Evolutionary conservation across 2,329 filamentous ascomycete species (phyloP).

Genomic region (Pestalotiopsis sp.): DNA sequence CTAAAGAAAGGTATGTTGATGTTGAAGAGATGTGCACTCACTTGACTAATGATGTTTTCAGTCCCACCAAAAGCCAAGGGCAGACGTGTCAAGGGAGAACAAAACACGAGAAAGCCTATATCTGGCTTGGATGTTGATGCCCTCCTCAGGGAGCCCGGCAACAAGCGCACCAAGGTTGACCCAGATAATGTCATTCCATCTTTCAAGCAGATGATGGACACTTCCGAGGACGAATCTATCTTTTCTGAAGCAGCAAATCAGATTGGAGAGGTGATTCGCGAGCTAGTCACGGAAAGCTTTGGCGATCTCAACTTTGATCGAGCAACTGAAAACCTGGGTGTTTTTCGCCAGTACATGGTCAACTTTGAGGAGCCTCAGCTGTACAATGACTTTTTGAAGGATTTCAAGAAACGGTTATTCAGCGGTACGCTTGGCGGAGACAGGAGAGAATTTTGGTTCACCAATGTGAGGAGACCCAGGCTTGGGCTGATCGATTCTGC

Average conservation of each 20-base stretch:
- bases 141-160: slow-evolving; percentile 56
- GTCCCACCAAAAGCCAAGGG: slow-evolving; percentile 81
- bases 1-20: slow-evolving; percentile 74
- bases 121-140: slow-evolving; percentile 88
- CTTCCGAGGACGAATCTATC: slow-evolving; percentile 60
- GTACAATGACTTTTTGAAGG: slow-evolving; percentile 75
- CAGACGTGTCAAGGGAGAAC: slow-evolving; percentile 66
- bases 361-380: slow-evolving; percentile 74
- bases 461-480: slow-evolving; percentile 60
- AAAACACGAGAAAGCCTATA: slow-evolving; percentile 67
- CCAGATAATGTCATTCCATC: slow-evolving; percentile 82
- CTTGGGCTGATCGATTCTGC: slow-evolving; percentile 74
- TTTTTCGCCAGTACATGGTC: slow-evolving; percentile 77
- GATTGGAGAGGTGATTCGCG: slow-evolving; percentile 72
- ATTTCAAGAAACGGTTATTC: slow-evolving; percentile 73
- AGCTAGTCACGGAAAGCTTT: slow-evolving; percentile 71
- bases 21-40: not conserved
- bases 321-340: slow-evolving; percentile 74
- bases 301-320: slow-evolving; percentile 75
- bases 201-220: slow-evolving; percentile 78
- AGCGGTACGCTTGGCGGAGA: slow-evolving; percentile 75
- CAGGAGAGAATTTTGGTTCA: slow-evolving; percentile 81
- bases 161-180: slow-evolving; percentile 43
- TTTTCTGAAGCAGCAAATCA: slow-evolving; percentile 73
- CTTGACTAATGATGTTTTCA: slow-evolving; percentile 38